These are phyloP conservation scores for Xylaria sp. DNA, from an alignment of 2,329 filamentous ascomycete species.

Conservation along the genomic window DNA sequence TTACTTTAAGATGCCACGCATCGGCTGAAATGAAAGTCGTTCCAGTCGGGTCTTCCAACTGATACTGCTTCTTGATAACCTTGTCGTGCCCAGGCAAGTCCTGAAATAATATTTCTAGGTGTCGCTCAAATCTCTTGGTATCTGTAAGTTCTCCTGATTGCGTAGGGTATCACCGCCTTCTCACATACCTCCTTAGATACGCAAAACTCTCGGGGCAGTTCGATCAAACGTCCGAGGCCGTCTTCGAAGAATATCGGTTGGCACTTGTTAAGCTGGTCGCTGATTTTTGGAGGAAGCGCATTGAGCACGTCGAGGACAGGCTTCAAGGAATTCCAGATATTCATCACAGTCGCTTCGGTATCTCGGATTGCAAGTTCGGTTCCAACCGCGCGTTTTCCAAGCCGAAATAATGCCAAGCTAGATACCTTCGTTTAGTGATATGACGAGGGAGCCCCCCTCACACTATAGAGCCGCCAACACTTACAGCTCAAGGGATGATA, in stretches of 20 bases:
- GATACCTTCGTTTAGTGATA: no score
- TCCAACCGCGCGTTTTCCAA: no score
- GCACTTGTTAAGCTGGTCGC: not conserved
- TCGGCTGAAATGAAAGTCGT: not conserved
- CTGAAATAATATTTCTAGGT: constrained; percentile 1
- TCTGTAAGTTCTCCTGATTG: not conserved
- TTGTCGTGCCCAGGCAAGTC: not conserved
- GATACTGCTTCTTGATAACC: not conserved
- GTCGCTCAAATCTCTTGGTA: not conserved
- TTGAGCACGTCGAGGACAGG: not conserved
- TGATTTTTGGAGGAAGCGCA: not conserved
- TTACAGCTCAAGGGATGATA: no score
- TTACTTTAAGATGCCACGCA: not conserved
- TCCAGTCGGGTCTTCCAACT: not conserved
- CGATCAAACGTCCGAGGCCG: not conserved
- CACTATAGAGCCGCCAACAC: no score
- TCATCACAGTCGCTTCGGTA: no score
- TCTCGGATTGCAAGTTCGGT: no score
- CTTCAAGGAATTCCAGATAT: no score
- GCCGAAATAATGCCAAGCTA: no score
- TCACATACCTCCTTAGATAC: constrained; percentile 1
- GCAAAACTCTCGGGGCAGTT: not conserved
- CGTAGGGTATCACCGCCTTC: not conserved
- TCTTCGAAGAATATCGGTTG: not conserved
- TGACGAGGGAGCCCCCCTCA: no score